Evolutionary conservation across 148 eudicot species (phyloP), one percentile per base, ranked within the genome.

Genomic region (Persicaria tinctoria): DNA sequence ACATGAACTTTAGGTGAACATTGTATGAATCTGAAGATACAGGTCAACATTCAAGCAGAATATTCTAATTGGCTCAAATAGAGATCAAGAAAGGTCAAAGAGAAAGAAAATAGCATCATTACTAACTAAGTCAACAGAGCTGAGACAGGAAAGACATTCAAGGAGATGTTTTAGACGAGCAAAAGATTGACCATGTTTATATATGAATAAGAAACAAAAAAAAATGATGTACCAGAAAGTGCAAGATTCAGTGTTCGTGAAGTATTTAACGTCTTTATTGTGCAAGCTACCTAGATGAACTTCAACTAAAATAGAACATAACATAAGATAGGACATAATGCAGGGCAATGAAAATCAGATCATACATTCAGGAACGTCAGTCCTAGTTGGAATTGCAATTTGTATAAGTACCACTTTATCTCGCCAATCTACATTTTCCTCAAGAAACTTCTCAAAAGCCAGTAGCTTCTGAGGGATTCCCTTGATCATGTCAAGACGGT

Each of bases 381-480:
- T 86, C 80, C 91, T 88, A 44, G 91, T 86, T 74, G 91, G 91
- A 74, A 86, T 87, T 27, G 89, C 91, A 73, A 88, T 86, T 81
- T 88, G 91, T 14, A 88, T 77, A 17, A 88, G 76, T 51, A 88
- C 91, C 45, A 88, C 91, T 69, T 86, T 82, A 60, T 86, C 87
- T 12, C 80, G 84, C 91, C 91, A 88, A 74, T 82, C 78, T 3
- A 86, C 86, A 73, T 88, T 88, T 70, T 88, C 91, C 83, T 88
- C 89, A 51, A 88, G 87, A 70, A 86, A 88, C 72, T 85, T 86
- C 76, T 88, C 91, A 79, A 88, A 88, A 77, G 91, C 91, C 83
- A 88, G 79, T 73, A 88, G 76, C 77, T 88, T 88, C 76, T 88
- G 91, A 38, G 91, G 91, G 54, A 88, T 86, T 46, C 91, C 91